These are phyloP conservation scores for Eutypella sp. DNA, from an alignment of 2,329 filamentous ascomycete genomes.

Conservation along the genomic window DNA sequence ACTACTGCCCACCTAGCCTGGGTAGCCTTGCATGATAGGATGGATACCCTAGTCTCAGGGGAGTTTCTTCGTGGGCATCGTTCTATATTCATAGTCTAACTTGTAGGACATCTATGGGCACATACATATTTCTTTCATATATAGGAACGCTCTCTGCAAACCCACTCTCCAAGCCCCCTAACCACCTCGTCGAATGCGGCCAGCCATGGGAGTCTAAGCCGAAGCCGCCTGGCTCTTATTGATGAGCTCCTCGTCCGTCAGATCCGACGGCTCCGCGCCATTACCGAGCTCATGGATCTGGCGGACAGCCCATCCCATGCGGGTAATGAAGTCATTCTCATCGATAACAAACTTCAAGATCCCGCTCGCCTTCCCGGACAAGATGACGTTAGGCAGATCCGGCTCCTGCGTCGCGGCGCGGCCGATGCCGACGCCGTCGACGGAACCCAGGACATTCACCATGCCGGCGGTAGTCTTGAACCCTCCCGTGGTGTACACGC, in stretches of 20 bases:
- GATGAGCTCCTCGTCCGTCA: conserved; percentile 28
- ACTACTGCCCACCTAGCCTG: no score
- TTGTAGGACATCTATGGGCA: no score
- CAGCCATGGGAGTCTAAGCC: background rate
- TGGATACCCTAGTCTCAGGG: no score
- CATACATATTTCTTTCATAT: no score
- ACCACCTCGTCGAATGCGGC: no score
- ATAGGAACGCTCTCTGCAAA: no score
- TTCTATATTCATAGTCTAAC: no score
- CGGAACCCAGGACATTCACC: conserved; percentile 43
- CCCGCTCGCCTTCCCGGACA: conserved; percentile 41
- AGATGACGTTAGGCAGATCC: conserved; percentile 36
- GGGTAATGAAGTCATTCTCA: conserved; percentile 40
- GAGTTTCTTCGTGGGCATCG: no score
- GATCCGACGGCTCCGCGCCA: conserved; percentile 21
- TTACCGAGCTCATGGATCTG: conserved; percentile 35
- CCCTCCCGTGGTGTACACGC: conserved; percentile 49
- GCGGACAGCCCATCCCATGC: conserved; percentile 39
- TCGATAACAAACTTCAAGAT: conserved; percentile 41
- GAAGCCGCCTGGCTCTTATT: background rate
- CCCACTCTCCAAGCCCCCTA: no score
- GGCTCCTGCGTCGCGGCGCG: conserved; percentile 46
- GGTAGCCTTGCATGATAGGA: no score
- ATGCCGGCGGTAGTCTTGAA: conserved; percentile 47
- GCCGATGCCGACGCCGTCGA: conserved; percentile 53